These are phyloP conservation scores for Coelastrella sp. DNA, from an alignment of 139 green algal genomes.

Conservation along the genomic window DNA sequence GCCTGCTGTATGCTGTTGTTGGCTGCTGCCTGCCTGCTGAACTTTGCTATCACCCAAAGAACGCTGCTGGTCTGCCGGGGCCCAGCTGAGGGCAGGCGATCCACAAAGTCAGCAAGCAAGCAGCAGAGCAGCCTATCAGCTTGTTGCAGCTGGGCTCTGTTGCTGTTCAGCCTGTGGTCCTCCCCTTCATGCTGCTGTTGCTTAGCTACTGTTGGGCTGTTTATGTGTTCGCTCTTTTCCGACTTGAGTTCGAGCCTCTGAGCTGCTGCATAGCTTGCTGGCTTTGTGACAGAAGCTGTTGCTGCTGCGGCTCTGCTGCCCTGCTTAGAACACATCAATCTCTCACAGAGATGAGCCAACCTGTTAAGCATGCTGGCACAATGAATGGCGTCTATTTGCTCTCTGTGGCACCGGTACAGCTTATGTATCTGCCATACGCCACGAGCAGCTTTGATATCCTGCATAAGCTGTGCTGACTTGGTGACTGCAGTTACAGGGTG, in stretches of 20 bases:
- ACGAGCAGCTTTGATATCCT: not conserved
- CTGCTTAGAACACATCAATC: not conserved
- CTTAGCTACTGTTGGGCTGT: too few relatives aligned
- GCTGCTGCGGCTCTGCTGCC: not conserved
- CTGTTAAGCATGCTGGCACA: conserved; percentile 26
- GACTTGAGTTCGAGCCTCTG: too few relatives aligned
- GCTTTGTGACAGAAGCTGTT: too few relatives aligned
- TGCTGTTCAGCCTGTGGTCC: not conserved
- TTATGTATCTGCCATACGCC: not conserved
- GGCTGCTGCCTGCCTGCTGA: not conserved
- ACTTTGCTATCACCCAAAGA: conserved; percentile 9
- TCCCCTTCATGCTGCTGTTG: not conserved
- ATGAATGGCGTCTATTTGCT: conserved; percentile 1
- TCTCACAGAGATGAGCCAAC: not conserved
- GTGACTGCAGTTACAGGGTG: not conserved
- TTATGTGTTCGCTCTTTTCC: too few relatives aligned
- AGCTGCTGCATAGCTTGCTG: too few relatives aligned
- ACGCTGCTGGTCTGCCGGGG: conserved; percentile 17
- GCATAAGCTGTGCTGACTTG: conserved; percentile 26
- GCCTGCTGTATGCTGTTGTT: not conserved
- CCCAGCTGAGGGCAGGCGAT: not conserved
- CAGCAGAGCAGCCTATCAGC: not conserved
- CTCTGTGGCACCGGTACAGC: not conserved
- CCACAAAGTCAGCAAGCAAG: not conserved
- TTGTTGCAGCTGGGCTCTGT: not conserved